Evolutionary conservation across 352 stramenopile genomes (phyloP).

Genomic region (Hyaloperonospora brassicae): DNA sequence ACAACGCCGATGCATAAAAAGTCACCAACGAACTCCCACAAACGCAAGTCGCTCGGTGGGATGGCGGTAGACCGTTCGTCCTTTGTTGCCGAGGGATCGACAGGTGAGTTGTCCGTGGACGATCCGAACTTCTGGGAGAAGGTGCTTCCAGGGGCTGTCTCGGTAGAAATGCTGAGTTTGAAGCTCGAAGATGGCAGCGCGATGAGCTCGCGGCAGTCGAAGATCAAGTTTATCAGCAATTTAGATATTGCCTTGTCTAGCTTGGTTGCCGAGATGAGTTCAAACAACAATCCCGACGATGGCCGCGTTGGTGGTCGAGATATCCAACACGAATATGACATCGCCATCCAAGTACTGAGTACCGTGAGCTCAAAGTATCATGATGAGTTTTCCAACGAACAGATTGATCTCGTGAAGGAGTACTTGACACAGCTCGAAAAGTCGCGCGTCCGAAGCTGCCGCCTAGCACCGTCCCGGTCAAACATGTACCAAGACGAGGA

Average conservation of each 20-base stretch:
- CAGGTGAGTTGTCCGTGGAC: constrained; percentile 89
- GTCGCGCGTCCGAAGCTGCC: constrained; percentile 72
- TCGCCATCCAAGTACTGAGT: constrained; percentile 80
- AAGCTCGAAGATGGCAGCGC: constrained; percentile 85
- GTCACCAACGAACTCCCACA: constrained; percentile 39
- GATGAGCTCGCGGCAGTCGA: constrained; percentile 67
- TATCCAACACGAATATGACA: constrained; percentile 78
- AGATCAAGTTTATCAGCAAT: constrained; percentile 87
- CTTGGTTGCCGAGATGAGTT: constrained; percentile 58
- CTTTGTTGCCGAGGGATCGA: constrained; percentile 88
- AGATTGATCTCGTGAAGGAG: constrained; percentile 68
- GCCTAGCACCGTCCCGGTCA: constrained; percentile 28
- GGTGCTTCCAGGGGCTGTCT: constrained; percentile 78
- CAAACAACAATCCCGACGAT: constrained; percentile 36
- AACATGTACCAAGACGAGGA: constrained; percentile 31
- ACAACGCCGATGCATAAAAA: constrained; percentile 30
- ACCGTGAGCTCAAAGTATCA: constrained; percentile 66
- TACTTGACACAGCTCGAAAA: constrained; percentile 77
- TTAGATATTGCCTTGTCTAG: constrained; percentile 70
- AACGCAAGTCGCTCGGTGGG: constrained; percentile 67
- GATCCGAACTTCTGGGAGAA: constrained; percentile 96
- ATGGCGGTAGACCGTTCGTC: constrained; percentile 83
- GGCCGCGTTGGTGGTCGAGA: constrained; percentile 38
- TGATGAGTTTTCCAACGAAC: constrained; percentile 74
- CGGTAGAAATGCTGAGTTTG: constrained; percentile 78